Evolutionary conservation across 306 rosid species (phyloP).

Genomic region (Arachis stenosperma): DNA sequence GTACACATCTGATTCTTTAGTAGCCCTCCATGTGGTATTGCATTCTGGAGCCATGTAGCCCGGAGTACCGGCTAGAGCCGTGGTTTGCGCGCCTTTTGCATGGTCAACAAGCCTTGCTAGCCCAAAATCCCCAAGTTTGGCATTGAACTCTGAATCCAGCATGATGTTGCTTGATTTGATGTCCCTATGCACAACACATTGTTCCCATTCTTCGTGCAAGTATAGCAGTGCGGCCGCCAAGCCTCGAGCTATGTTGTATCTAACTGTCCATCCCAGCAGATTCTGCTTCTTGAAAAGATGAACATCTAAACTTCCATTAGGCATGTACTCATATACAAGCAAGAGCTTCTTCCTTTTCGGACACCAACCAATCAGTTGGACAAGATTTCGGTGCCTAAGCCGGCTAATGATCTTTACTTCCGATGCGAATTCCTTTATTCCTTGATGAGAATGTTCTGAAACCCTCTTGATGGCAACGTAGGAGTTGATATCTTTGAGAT

Average conservation of each 20-base stretch:
- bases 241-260: slow-evolving; percentile 44
- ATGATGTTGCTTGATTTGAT: slow-evolving; percentile 52
- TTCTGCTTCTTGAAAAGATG: slow-evolving; percentile 42
- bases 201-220: slow-evolving; percentile 51
- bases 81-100: slow-evolving; percentile 41
- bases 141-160: slow-evolving; percentile 53
- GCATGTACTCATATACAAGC: slow-evolving; percentile 49
- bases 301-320: slow-evolving; percentile 50
- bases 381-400: slow-evolving; percentile 50
- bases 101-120: slow-evolving; percentile 53
- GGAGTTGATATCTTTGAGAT: slow-evolving; percentile 29
- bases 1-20: slow-evolving; percentile 44
- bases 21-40: slow-evolving; percentile 20
- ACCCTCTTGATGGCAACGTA: slow-evolving; percentile 47
- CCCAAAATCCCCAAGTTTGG: slow-evolving; percentile 54
- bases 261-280: slow-evolving; percentile 37
- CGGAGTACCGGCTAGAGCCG: slow-evolving; percentile 45
- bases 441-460: slow-evolving; percentile 44
- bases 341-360: slow-evolving; percentile 34
- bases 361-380: slow-evolving; percentile 55
- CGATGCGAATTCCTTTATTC: slow-evolving; percentile 48
- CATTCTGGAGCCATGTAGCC: slow-evolving; percentile 57
- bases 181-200: slow-evolving; percentile 51
- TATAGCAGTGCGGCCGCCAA: slow-evolving; percentile 46
- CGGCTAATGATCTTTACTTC: slow-evolving; percentile 46